These are phyloP conservation scores for Amanita jacksonii DNA, from an alignment of 768 basidiomycete species.

Conservation along the genomic window DNA sequence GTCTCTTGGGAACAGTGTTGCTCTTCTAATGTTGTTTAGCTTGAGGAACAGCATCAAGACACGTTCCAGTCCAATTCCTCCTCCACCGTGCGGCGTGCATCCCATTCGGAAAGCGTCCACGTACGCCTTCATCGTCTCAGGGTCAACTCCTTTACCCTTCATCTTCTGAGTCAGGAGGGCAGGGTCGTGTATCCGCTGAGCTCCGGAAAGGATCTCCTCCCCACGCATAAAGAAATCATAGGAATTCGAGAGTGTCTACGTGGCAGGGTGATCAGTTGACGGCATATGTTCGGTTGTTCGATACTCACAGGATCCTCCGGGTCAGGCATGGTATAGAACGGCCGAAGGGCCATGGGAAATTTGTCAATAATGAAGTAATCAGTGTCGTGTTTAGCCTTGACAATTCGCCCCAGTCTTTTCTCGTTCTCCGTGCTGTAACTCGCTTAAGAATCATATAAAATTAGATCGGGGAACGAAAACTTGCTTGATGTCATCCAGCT, in stretches of 20 bases:
- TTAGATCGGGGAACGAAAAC: constrained; percentile 17
- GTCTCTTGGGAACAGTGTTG: constrained; percentile 93
- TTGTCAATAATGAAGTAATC: constrained; percentile 99
- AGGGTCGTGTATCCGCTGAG: constrained; percentile 95
- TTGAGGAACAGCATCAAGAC: constrained; percentile 98
- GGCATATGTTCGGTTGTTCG: not conserved
- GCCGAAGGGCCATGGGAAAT: constrained; percentile 91
- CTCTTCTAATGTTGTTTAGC: constrained; percentile 89
- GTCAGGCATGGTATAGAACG: constrained; percentile 99
- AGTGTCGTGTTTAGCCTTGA: constrained; percentile 90
- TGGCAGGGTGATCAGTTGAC: constrained; percentile 8
- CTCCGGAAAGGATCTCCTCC: constrained; percentile 96
- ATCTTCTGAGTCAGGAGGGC: constrained; percentile 75
- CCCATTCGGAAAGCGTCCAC: constrained; percentile 92
- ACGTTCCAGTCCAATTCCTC: constrained; percentile 91
- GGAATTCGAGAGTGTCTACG: constrained; percentile 85
- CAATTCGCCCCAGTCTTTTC: constrained; percentile 81
- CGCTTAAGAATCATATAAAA: constrained; percentile 9
- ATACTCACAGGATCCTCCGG: constrained; percentile 70
- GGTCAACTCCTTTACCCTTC: constrained; percentile 81
- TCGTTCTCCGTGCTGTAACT: constrained; percentile 82
- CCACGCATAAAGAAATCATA: constrained; percentile 99
- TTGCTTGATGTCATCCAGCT: constrained; percentile 85
- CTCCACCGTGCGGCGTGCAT: constrained; percentile 93
- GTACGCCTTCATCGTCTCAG: constrained; percentile 85